Evolutionary conservation across 345 rosid genomes (phyloP), one percentile per base, ranked within the genome.

Genomic region (Populus deltoides): DNA sequence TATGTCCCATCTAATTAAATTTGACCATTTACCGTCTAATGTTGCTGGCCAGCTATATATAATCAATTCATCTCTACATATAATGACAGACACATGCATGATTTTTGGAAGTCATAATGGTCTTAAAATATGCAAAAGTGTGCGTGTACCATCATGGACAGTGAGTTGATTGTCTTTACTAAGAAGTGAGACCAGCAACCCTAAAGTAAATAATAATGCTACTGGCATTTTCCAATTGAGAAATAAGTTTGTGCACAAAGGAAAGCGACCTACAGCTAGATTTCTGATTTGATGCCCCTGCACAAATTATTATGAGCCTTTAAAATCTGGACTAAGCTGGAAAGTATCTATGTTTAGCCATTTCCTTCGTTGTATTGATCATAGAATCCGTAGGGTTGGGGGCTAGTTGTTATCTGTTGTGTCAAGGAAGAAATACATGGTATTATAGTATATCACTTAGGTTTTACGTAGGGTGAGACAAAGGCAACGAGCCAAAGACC

Each of bases 401-500:
- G 35, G 12, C 67, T 10, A 11, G 67, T 3, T 27, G 7, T 13
- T 47, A 25, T 72, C 63, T 72, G 53, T 22, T 25, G 35, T 72
- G 41, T 72, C 43, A 24, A 73, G 31, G 6, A 41, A 74, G 53
- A 39, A 22, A 22, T 73, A 33, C 9, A 57, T 8, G 24, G 22
- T 2, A 49, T 7, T 8, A 12, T 55, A 31, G 13, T 33, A 33
- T 9, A 18, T 72, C 6, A 4, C 2, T 22, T 25, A 18, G 55
- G 16, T 9, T 53, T 27, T 43, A 33, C 36, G 36, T 33, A 33
- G 24, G 43, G 41, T 41, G 17, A 41, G 77, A 74, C 77, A 74
- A 29, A 63, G n/a, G 35, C 38, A 75, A 27, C 47, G 41, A 49
- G 70, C 71, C 77, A 75, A 65, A 75, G 29, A 41, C 17, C 29